Conservation (phyloP, 306 rosid species). For the Malus orientalis region DNA sequence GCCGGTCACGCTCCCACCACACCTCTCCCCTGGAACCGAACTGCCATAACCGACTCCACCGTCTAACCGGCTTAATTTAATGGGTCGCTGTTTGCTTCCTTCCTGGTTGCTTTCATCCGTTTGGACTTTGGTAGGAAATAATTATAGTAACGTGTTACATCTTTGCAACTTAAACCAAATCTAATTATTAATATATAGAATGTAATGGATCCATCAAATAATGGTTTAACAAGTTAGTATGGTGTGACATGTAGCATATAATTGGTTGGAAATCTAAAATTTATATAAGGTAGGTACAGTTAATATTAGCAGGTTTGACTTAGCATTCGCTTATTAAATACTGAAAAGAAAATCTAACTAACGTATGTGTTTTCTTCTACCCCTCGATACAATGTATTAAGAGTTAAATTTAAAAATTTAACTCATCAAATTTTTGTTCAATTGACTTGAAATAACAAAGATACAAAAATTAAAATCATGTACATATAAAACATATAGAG, state of each 20-base stretch:
- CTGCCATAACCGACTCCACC: constrained; percentile 31
- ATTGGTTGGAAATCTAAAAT: too few relatives aligned
- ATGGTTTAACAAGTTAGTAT: background rate
- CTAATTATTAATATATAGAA: background rate
- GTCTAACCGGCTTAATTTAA: constrained; percentile 10
- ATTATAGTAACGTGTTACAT: background rate
- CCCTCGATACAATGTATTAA: too few relatives aligned
- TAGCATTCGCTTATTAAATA: too few relatives aligned
- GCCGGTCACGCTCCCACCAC: constrained; percentile 17
- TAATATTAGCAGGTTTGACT: too few relatives aligned
- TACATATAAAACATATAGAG: too few relatives aligned
- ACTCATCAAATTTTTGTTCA: too few relatives aligned
- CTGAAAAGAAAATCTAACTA: too few relatives aligned
- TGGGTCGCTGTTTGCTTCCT: background rate
- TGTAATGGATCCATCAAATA: background rate
- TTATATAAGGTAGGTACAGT: too few relatives aligned
- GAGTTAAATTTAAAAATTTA: too few relatives aligned
- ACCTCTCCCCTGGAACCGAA: background rate
- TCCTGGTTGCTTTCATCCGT: background rate
- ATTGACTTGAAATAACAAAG: too few relatives aligned
- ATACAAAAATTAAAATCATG: too few relatives aligned
- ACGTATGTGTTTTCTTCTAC: too few relatives aligned
- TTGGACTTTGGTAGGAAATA: background rate
- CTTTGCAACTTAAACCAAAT: background rate
- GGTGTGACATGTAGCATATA: background rate